Conservation (phyloP, 2,329 filamentous ascomycete genomes). For the Akanthomyces muscarius region DNA sequence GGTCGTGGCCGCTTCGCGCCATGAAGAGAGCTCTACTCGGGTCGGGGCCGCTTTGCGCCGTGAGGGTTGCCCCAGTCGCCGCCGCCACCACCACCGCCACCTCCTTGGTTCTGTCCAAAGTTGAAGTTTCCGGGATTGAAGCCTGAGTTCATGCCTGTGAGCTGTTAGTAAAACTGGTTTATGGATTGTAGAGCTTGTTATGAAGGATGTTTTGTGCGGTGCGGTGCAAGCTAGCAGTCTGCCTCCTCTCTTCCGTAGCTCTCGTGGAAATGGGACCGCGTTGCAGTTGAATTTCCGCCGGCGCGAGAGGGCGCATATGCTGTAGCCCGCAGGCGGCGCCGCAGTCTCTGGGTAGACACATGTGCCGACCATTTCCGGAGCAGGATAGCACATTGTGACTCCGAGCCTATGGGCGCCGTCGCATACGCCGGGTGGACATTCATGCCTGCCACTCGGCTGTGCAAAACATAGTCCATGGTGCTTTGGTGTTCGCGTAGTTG, state of each 20-base stretch:
- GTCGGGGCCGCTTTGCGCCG: constrained; percentile 72
- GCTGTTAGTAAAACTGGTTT: constrained; percentile 45
- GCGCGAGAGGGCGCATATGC: neutral
- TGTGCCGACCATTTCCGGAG: no score
- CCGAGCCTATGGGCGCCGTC: neutral
- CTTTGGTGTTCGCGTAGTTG: neutral
- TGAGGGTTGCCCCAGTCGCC: constrained; percentile 75
- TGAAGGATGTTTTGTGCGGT: neutral
- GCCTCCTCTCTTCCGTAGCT: neutral
- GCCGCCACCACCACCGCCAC: constrained; percentile 35
- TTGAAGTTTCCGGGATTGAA: constrained; percentile 68
- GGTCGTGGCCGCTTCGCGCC: constrained; percentile 75
- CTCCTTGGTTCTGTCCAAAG: constrained; percentile 53
- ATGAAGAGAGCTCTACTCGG: constrained; percentile 69
- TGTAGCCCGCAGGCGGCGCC: no score
- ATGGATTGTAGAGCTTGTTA: neutral
- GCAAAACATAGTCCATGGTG: neutral
- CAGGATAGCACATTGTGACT: neutral
- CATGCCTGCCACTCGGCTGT: neutral
- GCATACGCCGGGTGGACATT: neutral
- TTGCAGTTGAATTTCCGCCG: neutral
- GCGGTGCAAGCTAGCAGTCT: neutral
- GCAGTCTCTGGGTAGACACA: no score
- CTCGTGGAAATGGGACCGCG: neutral
- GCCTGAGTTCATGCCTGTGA: constrained; percentile 55